These are phyloP conservation scores for Emmonsiellopsis sp. DNA, from an alignment of 2,329 filamentous ascomycete genomes.

Conservation along the genomic window DNA sequence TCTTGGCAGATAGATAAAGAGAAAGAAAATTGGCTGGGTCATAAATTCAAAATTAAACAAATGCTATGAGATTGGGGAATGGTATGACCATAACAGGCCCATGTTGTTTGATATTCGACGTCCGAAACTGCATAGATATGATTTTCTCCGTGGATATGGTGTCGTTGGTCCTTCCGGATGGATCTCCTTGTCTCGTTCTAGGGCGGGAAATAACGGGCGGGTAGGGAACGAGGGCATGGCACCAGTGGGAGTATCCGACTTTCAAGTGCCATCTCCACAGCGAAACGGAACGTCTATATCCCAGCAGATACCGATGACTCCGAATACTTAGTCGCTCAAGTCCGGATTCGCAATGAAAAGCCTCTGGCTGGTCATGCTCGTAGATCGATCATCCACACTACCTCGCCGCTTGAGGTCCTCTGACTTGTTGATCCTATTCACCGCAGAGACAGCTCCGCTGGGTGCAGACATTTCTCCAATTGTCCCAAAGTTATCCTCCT, in stretches of 20 bases:
- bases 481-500: constrained; percentile 47
- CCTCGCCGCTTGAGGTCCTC: constrained; percentile 39
- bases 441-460: constrained; percentile 28
- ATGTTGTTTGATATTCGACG: no score
- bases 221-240: no score
- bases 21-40: background rate
- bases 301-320: background rate
- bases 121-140: no score
- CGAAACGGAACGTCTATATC: constrained; percentile 14
- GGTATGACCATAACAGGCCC: no score
- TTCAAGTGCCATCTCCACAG: no score
- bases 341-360: constrained; percentile 42
- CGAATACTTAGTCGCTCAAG: constrained; percentile 27
- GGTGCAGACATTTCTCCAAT: constrained; percentile 43
- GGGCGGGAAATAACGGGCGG: no score
- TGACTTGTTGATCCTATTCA: constrained; percentile 31
- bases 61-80: background rate
- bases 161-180: no score
- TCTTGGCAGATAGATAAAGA: background rate
- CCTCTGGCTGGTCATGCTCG: constrained; percentile 37
- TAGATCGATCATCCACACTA: constrained; percentile 41
- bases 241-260: no score
- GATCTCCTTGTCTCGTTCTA: no score
- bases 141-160: no score
- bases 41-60: background rate